Percentiles rank a stretch among this genome's conserved stretches.
Evolutionary conservation across 371 early-diverging fungal genomes (phyloP).

Genomic region (Mortierella sp.): DNA sequence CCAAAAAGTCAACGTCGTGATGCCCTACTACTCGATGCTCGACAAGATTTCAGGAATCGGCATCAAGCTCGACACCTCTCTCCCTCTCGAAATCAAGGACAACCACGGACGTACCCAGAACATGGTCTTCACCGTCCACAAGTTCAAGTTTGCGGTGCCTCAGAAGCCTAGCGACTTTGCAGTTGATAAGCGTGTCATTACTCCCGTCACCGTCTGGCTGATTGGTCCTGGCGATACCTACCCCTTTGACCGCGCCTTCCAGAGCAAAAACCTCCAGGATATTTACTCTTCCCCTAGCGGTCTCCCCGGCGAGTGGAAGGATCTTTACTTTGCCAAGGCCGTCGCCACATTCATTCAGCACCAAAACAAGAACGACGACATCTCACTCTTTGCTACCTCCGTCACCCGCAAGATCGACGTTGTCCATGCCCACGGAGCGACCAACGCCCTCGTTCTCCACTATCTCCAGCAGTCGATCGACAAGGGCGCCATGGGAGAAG

Average conservation of each 20-base stretch:
- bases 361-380: constrained; percentile 65
- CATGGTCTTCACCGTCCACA: constrained; percentile 64
- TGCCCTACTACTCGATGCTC: constrained; percentile 72
- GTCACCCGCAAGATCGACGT: constrained; percentile 62
- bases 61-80: constrained; percentile 56
- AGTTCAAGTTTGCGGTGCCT: constrained; percentile 57
- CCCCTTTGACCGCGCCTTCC: constrained; percentile 68
- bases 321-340: constrained; percentile 75
- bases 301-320: constrained; percentile 75
- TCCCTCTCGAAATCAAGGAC: constrained; percentile 63
- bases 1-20: constrained; percentile 65
- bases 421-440: constrained; percentile 75
- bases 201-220: constrained; percentile 63
- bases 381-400: constrained; percentile 68
- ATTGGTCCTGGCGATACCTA: constrained; percentile 65
- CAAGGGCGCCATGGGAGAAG: constrained; percentile 54
- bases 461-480: constrained; percentile 58
- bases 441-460: constrained; percentile 71
- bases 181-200: constrained; percentile 36
- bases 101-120: constrained; percentile 48
- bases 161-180: constrained; percentile 28
- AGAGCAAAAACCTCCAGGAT: constrained; percentile 57
- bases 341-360: constrained; percentile 67
- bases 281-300: constrained; percentile 67
- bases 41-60: constrained; percentile 50